phyloP scores from a whole-genome alignment of 129 eudicot species.

The Flaveria bidentis region DNA sequence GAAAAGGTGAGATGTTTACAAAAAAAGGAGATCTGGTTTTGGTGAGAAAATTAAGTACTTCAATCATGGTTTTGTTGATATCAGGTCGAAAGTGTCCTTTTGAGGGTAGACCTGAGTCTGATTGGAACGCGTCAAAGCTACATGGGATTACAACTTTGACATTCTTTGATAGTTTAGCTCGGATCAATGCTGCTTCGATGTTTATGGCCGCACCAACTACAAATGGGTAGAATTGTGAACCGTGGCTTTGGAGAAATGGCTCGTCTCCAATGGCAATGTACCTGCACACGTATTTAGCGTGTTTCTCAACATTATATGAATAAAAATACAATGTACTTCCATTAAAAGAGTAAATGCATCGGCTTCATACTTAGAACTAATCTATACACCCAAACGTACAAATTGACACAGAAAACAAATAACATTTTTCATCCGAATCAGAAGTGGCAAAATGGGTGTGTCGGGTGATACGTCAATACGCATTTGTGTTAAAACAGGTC shows the following conservation, averaged over 20 bases:
- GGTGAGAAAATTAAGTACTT: slow-evolving; percentile 67
- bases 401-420: neutral
- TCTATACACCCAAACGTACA: neutral
- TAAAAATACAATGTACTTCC: neutral
- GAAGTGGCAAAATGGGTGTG: neutral
- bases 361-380: neutral
- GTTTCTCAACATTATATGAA: neutral
- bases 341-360: neutral
- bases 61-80: slow-evolving; percentile 78
- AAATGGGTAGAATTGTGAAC: slow-evolving; percentile 67
- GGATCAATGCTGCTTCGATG: slow-evolving; percentile 69
- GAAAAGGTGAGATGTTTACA: slow-evolving; percentile 74
- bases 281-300: slow-evolving; percentile 45
- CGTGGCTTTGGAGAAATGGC: slow-evolving; percentile 72
- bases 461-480: neutral
- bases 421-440: neutral
- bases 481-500: neutral
- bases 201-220: slow-evolving; percentile 88
- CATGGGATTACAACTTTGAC: slow-evolving; percentile 79
- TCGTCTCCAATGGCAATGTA: slow-evolving; percentile 86
- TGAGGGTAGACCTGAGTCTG: slow-evolving; percentile 71
- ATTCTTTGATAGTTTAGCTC: slow-evolving; percentile 63
- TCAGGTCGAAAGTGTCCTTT: slow-evolving; percentile 69
- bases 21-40: slow-evolving; percentile 72
- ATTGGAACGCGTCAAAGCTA: slow-evolving; percentile 70